Percentiles rank a stretch among this genome's conserved stretches.
Conservation (phyloP, 495 filamentous ascomycete genomes). For the Neurospora discreta region DNA sequence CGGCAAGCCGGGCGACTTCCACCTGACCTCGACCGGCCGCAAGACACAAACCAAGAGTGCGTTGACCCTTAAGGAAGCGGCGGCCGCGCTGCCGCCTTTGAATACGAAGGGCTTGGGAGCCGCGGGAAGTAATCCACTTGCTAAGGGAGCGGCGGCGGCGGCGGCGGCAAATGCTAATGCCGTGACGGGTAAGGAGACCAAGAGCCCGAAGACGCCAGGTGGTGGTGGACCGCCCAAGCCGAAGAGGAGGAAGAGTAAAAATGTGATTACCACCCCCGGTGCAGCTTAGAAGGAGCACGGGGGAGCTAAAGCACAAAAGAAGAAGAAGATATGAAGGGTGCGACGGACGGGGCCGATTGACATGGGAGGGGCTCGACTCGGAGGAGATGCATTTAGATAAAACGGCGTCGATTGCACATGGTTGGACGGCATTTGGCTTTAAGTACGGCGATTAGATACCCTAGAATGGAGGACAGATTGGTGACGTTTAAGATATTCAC, state of each 20-base stretch:
- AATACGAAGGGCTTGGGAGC: constrained; percentile 19
- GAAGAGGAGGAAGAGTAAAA: constrained; percentile 52
- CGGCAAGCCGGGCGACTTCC: constrained; percentile 79
- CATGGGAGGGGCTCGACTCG: neutral
- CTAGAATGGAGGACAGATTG: neutral
- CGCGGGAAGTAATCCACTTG: constrained; percentile 22
- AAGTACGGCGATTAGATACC: neutral
- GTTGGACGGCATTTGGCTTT: neutral
- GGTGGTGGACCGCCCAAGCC: constrained; percentile 34
- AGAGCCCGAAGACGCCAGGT: constrained; percentile 41
- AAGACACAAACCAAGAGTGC: constrained; percentile 22
- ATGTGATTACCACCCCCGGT: constrained; percentile 18
- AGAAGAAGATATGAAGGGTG: neutral
- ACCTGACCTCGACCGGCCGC: constrained; percentile 51
- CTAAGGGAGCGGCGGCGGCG: constrained; percentile 9
- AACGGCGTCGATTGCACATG: neutral
- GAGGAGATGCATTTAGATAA: neutral
- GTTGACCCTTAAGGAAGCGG: neutral
- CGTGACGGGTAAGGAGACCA: constrained; percentile 30
- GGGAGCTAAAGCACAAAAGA: neutral
- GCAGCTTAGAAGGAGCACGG: neutral
- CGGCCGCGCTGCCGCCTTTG: constrained; percentile 16
- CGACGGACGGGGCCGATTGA: neutral
- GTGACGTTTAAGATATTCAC: neutral
- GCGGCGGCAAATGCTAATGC: constrained; percentile 1